Percentiles rank a stretch among this genome's conserved stretches.
Conservation (phyloP, 257 asterid species). For the Scutellaria barbata region DNA sequence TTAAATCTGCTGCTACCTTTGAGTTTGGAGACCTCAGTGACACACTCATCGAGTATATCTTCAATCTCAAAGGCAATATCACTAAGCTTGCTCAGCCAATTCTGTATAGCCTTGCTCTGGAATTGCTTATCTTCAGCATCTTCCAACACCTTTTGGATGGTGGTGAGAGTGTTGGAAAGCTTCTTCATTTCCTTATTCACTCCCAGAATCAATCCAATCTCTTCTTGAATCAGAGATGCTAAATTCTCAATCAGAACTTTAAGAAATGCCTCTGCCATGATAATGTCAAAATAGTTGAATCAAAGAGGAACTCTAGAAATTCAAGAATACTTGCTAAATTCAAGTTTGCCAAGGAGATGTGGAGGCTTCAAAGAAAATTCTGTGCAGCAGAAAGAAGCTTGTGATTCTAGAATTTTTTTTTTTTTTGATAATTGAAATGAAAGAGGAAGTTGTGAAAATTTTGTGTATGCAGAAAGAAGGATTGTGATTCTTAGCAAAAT, state of each 20-base stretch:
- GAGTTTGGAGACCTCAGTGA: neutral
- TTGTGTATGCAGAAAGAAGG: too few species aligned
- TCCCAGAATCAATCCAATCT: neutral
- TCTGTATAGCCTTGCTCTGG: neutral
- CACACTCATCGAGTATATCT: neutral
- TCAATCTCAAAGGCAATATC: neutral
- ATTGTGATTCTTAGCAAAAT: too few species aligned
- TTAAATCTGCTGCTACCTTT: neutral
- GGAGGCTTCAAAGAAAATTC: too few species aligned
- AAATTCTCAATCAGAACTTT: neutral
- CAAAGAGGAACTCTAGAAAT: too few species aligned
- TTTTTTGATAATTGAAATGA: too few species aligned
- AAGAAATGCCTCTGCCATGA: neutral
- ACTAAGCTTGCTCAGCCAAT: neutral
- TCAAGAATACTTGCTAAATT: too few species aligned
- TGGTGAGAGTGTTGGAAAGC: slow-evolving; percentile 34
- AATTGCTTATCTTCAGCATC: neutral
- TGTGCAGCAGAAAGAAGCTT: too few species aligned
- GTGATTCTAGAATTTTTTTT: too few species aligned
- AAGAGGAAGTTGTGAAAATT: too few species aligned
- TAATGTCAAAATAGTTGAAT: too few species aligned
- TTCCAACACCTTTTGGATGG: slow-evolving; percentile 31
- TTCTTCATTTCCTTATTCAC: slow-evolving; percentile 12
- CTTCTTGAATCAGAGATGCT: neutral
- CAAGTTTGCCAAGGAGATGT: too few species aligned